Conservation (phyloP, 1,139 yeast genomes). For the Kodamaea ohmeri region DNA sequence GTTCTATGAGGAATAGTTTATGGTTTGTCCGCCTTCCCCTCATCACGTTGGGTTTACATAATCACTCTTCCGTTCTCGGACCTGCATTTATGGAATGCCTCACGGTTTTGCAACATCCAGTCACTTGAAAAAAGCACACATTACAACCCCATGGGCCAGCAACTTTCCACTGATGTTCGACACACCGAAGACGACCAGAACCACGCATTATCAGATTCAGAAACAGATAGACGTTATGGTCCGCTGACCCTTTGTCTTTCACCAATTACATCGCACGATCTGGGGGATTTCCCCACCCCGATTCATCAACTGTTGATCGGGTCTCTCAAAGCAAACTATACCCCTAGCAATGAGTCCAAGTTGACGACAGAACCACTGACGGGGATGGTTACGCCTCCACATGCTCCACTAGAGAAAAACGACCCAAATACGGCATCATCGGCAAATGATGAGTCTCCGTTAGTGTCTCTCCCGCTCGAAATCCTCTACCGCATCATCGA, state of each 20-base stretch:
- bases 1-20: no score
- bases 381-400: conserved; percentile 9
- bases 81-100: conserved; percentile 3
- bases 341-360: neutral
- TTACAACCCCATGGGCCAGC: conserved; percentile 10
- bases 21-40: no score
- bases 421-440: neutral
- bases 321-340: neutral
- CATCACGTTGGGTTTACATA: neutral
- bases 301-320: conserved; percentile 6
- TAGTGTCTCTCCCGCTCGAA: conserved; percentile 41
- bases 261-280: conserved; percentile 38
- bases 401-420: neutral
- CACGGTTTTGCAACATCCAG: conserved; percentile 5
- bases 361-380: conserved; percentile 2
- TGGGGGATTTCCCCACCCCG: conserved; percentile 4
- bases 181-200: conserved; percentile 1
- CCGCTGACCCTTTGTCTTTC: conserved; percentile 32
- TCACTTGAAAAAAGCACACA: conserved; percentile 1
- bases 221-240: conserved; percentile 10
- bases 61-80: conserved; percentile 2
- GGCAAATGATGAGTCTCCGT: conserved; percentile 19
- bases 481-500: conserved; percentile 44
- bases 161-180: conserved; percentile 7
- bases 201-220: conserved; percentile 2